Base-by-base conservation (phyloP, 176 grass and related monocot genomes). In the Ensete glaucum region DNA sequence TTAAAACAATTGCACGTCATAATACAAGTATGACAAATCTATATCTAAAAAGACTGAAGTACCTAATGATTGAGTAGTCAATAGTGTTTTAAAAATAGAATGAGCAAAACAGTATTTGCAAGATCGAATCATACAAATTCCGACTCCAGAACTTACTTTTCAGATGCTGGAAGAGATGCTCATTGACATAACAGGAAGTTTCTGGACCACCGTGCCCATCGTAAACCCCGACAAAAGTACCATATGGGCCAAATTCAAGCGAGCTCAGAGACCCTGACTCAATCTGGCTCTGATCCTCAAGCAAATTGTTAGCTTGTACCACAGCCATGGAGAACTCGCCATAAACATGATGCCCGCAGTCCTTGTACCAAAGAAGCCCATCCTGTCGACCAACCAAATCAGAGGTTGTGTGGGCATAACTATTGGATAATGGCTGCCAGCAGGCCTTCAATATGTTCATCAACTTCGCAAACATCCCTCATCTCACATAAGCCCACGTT, bases 321-420 rank as follows among this genome's bases (percentile, higher is more conserved):
- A 43, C 34, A 43, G 34, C 34, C 86, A 96, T 96, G 48, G 92
- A 96, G 75, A 92, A 96, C 23, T 96, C 92, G 3, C 92, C 92
- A 51, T 87, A 82, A 51, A 83, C 82, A 83, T 96, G 92, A 72
- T 96, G 89, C n/a, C 92, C 92, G 0, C 64, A 74, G 50, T 92
- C 92, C 84, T 96, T 96, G 84, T 92, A 96, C 92, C 92, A 96
- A 43, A 96, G 62, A 82, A 96, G 86, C 72, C 92, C 92, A 23
- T 96, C 92, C 72, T 84, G 89, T 69, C 82, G 82, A 60, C 88
- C 84, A 3, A 81, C 14, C 48, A 49, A 76, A 75, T 91, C 86
- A 26, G 89, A 96, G 78, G 80, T 80, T 69, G 82, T 71, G 73
- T 77, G 88, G 75, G 59, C 83, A 70, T 91, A 77, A 73, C 65